Evolutionary conservation across 139 green algal species (phyloP), one percentile per base, ranked within the genome.

Genomic region (Tetradesmus obliquus): DNA sequence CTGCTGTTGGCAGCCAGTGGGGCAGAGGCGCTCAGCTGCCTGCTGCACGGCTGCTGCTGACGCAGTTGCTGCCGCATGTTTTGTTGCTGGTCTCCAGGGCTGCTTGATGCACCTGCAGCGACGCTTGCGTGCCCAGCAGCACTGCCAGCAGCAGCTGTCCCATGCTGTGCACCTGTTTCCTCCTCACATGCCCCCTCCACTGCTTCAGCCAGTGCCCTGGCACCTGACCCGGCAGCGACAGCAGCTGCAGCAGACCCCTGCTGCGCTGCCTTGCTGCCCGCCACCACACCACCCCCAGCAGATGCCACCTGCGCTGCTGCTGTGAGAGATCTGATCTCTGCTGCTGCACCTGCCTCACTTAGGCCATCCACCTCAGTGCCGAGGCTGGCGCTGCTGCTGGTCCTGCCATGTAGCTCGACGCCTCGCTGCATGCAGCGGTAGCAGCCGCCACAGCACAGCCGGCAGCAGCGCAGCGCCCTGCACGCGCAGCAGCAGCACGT

Each of bases 381-480:
- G 13, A 60, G 55, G 22, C 53, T 22, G 54, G 19, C 57, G 69
- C 57, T 79, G 84, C 57, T 79, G 45, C 17, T 82, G 66, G 17
- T 82, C 17, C 19, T 62, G 55, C 62, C 24, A 17, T 55, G 85
- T 4, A 51, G 62, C 85, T 80, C 57, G 3, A 81, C 84, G 3
- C 45, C 15, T 3, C 5, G 85, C 62, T 89, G 62, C 15, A 82
- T 24, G 20, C 24, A 82, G 32, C 17, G 58, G 86, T 58, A 90
- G 86, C 86, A 90, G 69, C 86, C 32, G 53, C 86, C 86, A 24
- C 86, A 90, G 71, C 86, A 90, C 55, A 90, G n/a, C 19, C 53
- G 66, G 76, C 86, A 90, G 20, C 86, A 90, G 19, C 86, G 86
- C 15, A 90, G 55, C 53, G 55, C 54, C 86, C 86, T 90, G 69